Evolutionary conservation across 2,329 filamentous ascomycete species (phyloP).

Genomic region (Alternaria ethzedia): DNA sequence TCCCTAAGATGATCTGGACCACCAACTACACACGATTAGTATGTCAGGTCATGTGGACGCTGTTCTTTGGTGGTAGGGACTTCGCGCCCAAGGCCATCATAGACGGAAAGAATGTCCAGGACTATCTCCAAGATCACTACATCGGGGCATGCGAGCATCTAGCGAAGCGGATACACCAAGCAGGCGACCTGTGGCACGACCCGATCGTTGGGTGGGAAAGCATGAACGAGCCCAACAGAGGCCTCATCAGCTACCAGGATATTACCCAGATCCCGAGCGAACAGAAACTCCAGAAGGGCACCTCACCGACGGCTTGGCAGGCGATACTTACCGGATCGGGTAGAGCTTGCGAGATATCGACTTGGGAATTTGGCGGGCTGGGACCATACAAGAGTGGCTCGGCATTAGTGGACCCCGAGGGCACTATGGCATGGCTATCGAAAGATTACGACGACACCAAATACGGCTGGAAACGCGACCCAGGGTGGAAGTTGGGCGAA

Average conservation of each 20-base stretch:
- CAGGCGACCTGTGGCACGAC: constrained; percentile 84
- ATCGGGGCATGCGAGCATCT: constrained; percentile 80
- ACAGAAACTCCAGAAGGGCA: constrained; percentile 90
- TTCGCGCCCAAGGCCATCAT: constrained; percentile 97
- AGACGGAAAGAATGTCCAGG: constrained; percentile 93
- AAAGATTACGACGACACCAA: constrained; percentile 81
- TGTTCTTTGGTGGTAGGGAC: constrained; percentile 89
- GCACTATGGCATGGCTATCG: constrained; percentile 83
- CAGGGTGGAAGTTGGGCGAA: constrained; percentile 89
- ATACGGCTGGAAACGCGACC: constrained; percentile 89
- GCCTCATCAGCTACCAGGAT: constrained; percentile 83
- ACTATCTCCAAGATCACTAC: constrained; percentile 90
- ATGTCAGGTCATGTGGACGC: constrained; percentile 87
- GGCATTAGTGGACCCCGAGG: constrained; percentile 84
- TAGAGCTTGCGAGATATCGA: constrained; percentile 84
- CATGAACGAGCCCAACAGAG: constrained; percentile 92
- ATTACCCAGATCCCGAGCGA: constrained; percentile 81
- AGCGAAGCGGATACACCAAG: constrained; percentile 83
- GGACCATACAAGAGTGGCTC: constrained; percentile 90
- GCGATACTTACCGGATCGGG: constrained; percentile 91
- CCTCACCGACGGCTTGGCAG: constrained; percentile 93
- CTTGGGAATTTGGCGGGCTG: constrained; percentile 91
- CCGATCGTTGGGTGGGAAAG: constrained; percentile 96
- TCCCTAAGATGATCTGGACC: constrained; percentile 99
- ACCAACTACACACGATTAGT: constrained; percentile 93